Evolutionary conservation across 2,329 filamentous ascomycete genomes (phyloP).

Genomic region (Trichoderma simmonsii): DNA sequence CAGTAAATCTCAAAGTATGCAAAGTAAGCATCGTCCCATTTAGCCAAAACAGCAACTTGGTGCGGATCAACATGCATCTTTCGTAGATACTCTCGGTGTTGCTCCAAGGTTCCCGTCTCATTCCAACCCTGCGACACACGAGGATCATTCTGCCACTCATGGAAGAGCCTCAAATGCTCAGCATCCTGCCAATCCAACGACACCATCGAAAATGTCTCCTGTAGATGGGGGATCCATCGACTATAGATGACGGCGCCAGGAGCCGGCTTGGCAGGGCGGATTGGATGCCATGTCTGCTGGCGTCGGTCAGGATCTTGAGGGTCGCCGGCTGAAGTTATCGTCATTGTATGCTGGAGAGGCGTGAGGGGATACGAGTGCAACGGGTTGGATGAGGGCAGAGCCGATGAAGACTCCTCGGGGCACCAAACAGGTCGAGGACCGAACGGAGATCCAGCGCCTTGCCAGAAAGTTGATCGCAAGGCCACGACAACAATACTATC

Average conservation of each 20-base stretch:
- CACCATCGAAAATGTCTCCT: conserved; percentile 75
- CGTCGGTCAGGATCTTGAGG: conserved; percentile 39
- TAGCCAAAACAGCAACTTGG: conserved; percentile 65
- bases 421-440: conserved; percentile 63
- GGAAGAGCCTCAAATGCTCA: conserved; percentile 67
- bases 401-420: conserved; percentile 42
- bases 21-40: conserved; percentile 68
- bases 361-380: conserved; percentile 48
- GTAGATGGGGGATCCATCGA: conserved; percentile 71
- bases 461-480: conserved; percentile 62
- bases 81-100: conserved; percentile 69
- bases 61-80: conserved; percentile 69
- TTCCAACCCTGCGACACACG: conserved; percentile 79
- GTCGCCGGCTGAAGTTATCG: conserved; percentile 38
- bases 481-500: conserved; percentile 40
- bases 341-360: conserved; percentile 46
- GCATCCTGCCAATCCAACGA: conserved; percentile 63
- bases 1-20: conserved; percentile 80
- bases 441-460: conserved; percentile 65
- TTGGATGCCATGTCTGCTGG: conserved; percentile 64
- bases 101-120: conserved; percentile 69
- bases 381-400: conserved; percentile 35
- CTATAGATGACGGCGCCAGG: conserved; percentile 72
- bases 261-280: conserved; percentile 67
- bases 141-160: conserved; percentile 80